Conservation (phyloP, 768 basidiomycete species). For the Tylopilus sp. region DNA sequence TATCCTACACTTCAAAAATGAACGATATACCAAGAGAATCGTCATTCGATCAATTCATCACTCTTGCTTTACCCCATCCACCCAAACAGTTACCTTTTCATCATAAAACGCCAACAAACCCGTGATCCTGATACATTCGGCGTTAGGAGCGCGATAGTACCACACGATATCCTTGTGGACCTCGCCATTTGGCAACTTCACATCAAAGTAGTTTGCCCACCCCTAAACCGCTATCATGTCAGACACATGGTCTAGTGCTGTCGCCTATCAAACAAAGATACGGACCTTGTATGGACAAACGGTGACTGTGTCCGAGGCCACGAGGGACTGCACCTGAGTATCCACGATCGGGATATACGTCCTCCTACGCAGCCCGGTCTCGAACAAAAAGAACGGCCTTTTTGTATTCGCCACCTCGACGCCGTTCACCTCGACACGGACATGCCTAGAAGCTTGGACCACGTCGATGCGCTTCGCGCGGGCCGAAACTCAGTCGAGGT, state of each 20-base stretch:
- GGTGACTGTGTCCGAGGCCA: constrained; percentile 43
- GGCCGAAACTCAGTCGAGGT: not conserved
- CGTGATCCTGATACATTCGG: constrained; percentile 47
- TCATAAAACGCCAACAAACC: constrained; percentile 62
- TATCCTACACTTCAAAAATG: not conserved
- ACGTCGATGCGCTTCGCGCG: constrained; percentile 54
- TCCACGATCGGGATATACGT: constrained; percentile 62
- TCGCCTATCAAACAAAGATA: not conserved
- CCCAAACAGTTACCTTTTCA: constrained; percentile 63
- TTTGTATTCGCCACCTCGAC: constrained; percentile 58
- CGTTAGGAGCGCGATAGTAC: constrained; percentile 57
- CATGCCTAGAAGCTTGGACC: constrained; percentile 55
- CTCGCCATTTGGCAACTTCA: constrained; percentile 44
- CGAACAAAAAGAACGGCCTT: constrained; percentile 53
- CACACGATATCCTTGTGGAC: constrained; percentile 51
- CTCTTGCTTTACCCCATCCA: constrained; percentile 54
- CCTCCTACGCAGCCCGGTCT: constrained; percentile 53
- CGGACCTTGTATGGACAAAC: constrained; percentile 64
- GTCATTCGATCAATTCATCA: constrained; percentile 21
- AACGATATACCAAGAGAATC: not conserved
- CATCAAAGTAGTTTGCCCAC: constrained; percentile 53
- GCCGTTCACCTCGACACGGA: constrained; percentile 59
- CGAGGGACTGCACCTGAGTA: constrained; percentile 48
- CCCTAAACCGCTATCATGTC: constrained; percentile 40
- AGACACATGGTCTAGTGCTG: not conserved